Conservation (phyloP, 1,284 basidiomycete species). For the Fomitopsis betulina region DNA sequence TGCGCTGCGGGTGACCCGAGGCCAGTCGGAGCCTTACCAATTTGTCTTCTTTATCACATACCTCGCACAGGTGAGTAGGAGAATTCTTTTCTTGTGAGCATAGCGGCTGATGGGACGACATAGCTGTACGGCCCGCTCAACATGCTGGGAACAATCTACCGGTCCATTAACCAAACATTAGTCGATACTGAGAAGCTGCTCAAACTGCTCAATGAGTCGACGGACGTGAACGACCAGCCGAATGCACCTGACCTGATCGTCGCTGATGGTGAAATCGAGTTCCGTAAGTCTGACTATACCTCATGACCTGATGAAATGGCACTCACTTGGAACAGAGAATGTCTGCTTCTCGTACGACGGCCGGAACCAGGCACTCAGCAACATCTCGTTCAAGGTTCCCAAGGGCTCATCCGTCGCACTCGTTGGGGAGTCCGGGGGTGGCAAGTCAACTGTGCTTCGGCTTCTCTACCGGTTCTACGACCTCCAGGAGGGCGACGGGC, state of each 20-base stretch:
- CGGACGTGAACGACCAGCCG: slow-evolving; percentile 78
- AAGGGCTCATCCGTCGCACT: slow-evolving; percentile 79
- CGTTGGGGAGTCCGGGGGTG: slow-evolving; percentile 76
- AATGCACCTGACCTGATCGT: slow-evolving; percentile 72
- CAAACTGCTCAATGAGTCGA: slow-evolving; percentile 70
- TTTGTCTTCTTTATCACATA: slow-evolving; percentile 83
- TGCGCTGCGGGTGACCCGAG: slow-evolving; percentile 55
- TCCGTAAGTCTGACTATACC: slow-evolving; percentile 43
- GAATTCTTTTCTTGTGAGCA: slow-evolving; percentile 1
- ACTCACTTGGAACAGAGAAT: slow-evolving; percentile 45
- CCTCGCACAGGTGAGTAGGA: slow-evolving; percentile 56
- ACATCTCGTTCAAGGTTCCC: slow-evolving; percentile 81
- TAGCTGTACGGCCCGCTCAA: slow-evolving; percentile 73
- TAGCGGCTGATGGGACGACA: not conserved
- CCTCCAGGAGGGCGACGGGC: slow-evolving; percentile 65
- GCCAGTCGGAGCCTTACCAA: slow-evolving; percentile 44
- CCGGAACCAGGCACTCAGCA: slow-evolving; percentile 65
- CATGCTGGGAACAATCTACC: slow-evolving; percentile 70
- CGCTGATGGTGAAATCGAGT: slow-evolving; percentile 78
- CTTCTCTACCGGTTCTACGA: slow-evolving; percentile 91
- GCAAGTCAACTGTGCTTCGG: slow-evolving; percentile 81
- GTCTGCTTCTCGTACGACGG: slow-evolving; percentile 84
- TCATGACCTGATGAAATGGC: slow-evolving; percentile 5
- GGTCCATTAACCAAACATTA: slow-evolving; percentile 67
- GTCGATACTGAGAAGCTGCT: slow-evolving; percentile 80